Percentiles rank a stretch among this genome's conserved stretches.
Conservation (phyloP, 192 early-diverging fungal genomes). For the Linnemannia elongata region DNA sequence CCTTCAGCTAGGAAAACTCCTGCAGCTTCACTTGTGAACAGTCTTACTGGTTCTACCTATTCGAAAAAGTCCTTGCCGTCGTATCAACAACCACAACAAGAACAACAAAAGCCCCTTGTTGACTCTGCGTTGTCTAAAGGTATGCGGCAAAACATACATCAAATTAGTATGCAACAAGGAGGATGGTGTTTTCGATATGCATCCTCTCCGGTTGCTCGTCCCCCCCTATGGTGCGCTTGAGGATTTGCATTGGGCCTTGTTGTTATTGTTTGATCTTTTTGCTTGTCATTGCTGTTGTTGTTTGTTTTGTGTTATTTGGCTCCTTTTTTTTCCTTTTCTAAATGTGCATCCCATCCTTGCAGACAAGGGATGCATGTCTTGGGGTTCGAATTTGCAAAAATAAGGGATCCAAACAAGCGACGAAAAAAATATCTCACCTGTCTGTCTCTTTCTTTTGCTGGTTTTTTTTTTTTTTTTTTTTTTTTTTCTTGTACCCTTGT, state of each 20-base stretch:
- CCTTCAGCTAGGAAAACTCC: neutral
- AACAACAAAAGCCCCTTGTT: neutral
- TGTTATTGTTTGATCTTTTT: neutral
- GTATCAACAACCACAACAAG: neutral
- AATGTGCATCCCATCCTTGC: neutral
- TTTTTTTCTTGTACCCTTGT: neutral
- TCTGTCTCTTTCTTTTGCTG: neutral
- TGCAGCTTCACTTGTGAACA: neutral
- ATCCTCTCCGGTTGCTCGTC: neutral
- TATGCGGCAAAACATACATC: neutral
- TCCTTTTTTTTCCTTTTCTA: neutral
- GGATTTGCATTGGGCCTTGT: neutral
- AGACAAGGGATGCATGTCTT: conserved; percentile 2
- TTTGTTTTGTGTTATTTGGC: neutral
- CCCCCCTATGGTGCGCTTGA: neutral
- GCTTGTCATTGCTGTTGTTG: neutral
- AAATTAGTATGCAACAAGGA: neutral
- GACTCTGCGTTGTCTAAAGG: neutral
- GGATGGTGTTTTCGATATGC: neutral
- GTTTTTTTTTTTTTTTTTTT: neutral
- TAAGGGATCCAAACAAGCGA: neutral
- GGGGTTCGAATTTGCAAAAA: neutral
- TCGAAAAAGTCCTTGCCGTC: neutral
- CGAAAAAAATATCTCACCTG: neutral
- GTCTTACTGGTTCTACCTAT: neutral